Base-by-base conservation (phyloP, 129 eudicot genomes). In the sunflower (Helianthus annuus) region DNA sequence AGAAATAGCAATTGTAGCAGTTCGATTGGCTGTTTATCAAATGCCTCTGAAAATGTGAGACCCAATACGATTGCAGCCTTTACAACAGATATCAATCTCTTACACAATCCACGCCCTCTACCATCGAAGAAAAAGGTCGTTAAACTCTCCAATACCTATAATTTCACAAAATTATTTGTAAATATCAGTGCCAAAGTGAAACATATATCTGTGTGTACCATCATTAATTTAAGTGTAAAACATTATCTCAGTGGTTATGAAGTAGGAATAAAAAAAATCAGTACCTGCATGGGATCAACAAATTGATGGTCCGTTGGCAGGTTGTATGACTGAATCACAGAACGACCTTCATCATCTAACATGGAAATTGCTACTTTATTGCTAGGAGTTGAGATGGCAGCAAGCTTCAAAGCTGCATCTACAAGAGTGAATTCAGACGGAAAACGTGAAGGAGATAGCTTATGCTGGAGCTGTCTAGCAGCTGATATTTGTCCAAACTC, bases 401-500 rank as follows among this genome's bases (percentile, higher is more conserved):
- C 98, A 63, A 94, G 87, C 84, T 90, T 94, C 68, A 94, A 44
- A 68, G 97, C 88, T 57, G 86, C 86, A 82, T 90, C 97, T 44
- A 90, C 88, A 57, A 90, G 76, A 51, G 70, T 53, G 53, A 94
- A 86, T 48, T 94, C 97, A 57, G 90, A 68, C 24, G 98, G 98
- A 38, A 75, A 64, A 68, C 85, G 74, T 2, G 67, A 85, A 1
- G 98, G 95, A 58, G 98, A 90, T 14, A 94, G 84, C 74, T 94
- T 94, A 72, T 85, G 85, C 66, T 94, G 98, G 52, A 94, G 95
- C 79, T 94, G 98, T 60, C 88, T 87, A 46, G 98, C 98, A 67
- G 98, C 98, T 14, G 93, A 60, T 71, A 86, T 75, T 84, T 94
- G 98, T 74, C 98, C 98, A 79, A 94, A 90, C 62, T 94, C 98